Conservation (phyloP, 352 stramenopile species). For the Poterioochromonas sp. region DNA sequence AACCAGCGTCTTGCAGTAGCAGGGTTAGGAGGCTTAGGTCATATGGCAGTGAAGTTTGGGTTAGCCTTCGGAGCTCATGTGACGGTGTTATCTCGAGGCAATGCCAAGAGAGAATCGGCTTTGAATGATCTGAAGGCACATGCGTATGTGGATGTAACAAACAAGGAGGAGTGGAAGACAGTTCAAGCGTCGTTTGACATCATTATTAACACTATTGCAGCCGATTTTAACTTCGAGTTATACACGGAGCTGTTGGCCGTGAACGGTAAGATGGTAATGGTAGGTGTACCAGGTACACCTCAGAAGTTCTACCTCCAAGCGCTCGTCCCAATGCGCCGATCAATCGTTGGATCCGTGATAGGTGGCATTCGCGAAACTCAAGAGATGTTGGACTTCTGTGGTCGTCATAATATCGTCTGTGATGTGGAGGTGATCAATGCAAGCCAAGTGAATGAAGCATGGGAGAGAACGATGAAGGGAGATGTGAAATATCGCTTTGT, state of each 20-base stretch:
- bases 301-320: slow-evolving; percentile 49
- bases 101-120: slow-evolving; percentile 57
- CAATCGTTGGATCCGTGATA: slow-evolving; percentile 58
- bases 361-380: slow-evolving; percentile 65
- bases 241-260: slow-evolving; percentile 57
- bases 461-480: slow-evolving; percentile 28
- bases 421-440: slow-evolving; percentile 43
- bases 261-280: slow-evolving; percentile 56
- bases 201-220: slow-evolving; percentile 58
- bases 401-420: slow-evolving; percentile 31
- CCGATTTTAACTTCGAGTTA: slow-evolving; percentile 51
- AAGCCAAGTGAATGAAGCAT: slow-evolving; percentile 40
- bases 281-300: slow-evolving; percentile 58
- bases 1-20: slow-evolving; percentile 56
- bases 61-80: slow-evolving; percentile 61
- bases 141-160: slow-evolving; percentile 56
- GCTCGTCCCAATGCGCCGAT: slow-evolving; percentile 49
- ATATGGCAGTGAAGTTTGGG: slow-evolving; percentile 66
- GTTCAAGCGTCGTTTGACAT: slow-evolving; percentile 49
- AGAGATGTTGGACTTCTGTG: slow-evolving; percentile 69
- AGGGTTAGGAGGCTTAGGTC: slow-evolving; percentile 66
- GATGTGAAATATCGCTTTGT: slow-evolving; percentile 46
- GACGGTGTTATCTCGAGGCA: slow-evolving; percentile 57
- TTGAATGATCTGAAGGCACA: slow-evolving; percentile 55
- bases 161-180: slow-evolving; percentile 47